phyloP scores from a whole-genome alignment of 2,329 filamentous ascomycete species.

The Didymosphaeria variabile region DNA sequence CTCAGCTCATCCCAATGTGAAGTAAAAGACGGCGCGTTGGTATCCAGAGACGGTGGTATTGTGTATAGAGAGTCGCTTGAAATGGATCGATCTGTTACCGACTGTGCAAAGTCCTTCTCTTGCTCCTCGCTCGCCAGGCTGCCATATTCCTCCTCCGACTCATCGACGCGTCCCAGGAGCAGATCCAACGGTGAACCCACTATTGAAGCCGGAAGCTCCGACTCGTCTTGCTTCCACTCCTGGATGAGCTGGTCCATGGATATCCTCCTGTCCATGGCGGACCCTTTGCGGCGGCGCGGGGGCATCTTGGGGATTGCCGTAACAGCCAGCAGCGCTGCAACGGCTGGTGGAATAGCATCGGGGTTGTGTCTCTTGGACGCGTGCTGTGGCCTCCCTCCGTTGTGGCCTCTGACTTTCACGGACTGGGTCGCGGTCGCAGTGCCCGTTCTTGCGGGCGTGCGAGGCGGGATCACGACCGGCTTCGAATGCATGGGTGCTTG shows the following conservation, averaged over 20 bases:
- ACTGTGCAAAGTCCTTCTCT: conserved; percentile 53
- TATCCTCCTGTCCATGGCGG: conserved; percentile 52
- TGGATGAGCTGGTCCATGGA: conserved; percentile 67
- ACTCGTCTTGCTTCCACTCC: conserved; percentile 61
- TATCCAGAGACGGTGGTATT: conserved; percentile 53
- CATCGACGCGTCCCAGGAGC: conserved; percentile 64
- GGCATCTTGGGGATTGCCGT: conserved; percentile 66
- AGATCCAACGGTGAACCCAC: conserved; percentile 62
- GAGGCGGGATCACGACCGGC: conserved; percentile 54
- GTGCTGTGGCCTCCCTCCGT: conserved; percentile 39
- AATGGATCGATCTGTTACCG: conserved; percentile 59
- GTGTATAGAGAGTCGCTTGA: conserved; percentile 68
- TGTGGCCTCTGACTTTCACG: conserved; percentile 41
- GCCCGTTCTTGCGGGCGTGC: conserved; percentile 37
- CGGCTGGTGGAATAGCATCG: conserved; percentile 61
- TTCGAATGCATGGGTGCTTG: conserved; percentile 47
- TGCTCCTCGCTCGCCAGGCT: conserved; percentile 57
- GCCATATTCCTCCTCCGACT: conserved; percentile 50
- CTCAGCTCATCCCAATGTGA: conserved; percentile 53
- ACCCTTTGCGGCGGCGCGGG: conserved; percentile 52
- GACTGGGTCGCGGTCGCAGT: conserved; percentile 42
- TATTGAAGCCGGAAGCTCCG: conserved; percentile 48
- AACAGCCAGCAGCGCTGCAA: conserved; percentile 66
- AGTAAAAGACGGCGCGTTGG: conserved; percentile 56
- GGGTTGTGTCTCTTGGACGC: conserved; percentile 48